These are phyloP conservation scores for Begonia fuchsioides DNA, from an alignment of 306 rosid species.

Conservation along the genomic window DNA sequence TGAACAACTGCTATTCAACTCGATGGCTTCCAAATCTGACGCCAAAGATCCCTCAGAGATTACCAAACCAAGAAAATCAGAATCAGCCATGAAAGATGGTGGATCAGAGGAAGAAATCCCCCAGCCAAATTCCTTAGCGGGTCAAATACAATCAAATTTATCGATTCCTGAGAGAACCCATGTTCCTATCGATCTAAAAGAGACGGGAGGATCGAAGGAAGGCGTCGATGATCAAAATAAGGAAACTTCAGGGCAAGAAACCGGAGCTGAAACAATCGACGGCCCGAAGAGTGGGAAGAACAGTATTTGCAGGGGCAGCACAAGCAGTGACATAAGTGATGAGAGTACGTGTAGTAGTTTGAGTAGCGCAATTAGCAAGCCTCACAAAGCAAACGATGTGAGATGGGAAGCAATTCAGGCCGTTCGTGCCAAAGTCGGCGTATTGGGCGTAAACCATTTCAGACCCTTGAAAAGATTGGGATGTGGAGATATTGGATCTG, in stretches of 20 bases:
- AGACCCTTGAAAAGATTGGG: slow-evolving; percentile 41
- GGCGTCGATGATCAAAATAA: slow-evolving; percentile 14
- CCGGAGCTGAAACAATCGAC: slow-evolving; percentile 16
- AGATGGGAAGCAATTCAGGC: slow-evolving; percentile 47
- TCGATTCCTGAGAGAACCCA: slow-evolving; percentile 15
- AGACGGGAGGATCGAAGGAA: neutral
- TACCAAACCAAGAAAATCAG: slow-evolving; percentile 26
- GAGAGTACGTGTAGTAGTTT: slow-evolving; percentile 48
- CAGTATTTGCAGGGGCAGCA: slow-evolving; percentile 44
- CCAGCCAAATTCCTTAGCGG: slow-evolving; percentile 15
- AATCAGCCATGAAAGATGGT: slow-evolving; percentile 19
- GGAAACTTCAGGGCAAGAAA: slow-evolving; percentile 10
- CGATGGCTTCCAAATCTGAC: slow-evolving; percentile 26
- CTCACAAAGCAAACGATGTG: slow-evolving; percentile 41
- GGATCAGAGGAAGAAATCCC: slow-evolving; percentile 11
- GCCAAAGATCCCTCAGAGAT: slow-evolving; percentile 19
- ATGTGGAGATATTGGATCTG: slow-evolving; percentile 46
- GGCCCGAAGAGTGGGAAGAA: slow-evolving; percentile 35
- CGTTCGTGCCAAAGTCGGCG: slow-evolving; percentile 27
- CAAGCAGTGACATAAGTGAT: slow-evolving; percentile 39
- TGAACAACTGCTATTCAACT: slow-evolving; percentile 4
- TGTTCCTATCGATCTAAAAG: slow-evolving; percentile 2
- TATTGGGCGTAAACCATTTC: slow-evolving; percentile 31
- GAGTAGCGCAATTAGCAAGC: slow-evolving; percentile 35
- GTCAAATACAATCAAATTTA: slow-evolving; percentile 14